phyloP scores from a whole-genome alignment of 2,329 filamentous ascomycete species.

The Coniochaeta prunicola region DNA sequence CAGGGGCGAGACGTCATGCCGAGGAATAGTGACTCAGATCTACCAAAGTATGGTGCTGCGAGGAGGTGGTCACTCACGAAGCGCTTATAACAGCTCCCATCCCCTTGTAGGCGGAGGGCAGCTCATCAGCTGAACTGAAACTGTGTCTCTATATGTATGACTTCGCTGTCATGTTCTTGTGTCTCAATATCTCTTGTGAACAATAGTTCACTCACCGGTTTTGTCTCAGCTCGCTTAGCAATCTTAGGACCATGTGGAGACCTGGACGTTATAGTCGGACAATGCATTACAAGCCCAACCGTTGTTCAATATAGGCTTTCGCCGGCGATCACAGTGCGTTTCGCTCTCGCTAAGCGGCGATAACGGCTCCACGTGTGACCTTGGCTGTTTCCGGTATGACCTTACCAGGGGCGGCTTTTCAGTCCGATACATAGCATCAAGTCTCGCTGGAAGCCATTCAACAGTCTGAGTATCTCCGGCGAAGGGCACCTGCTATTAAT shows the following conservation, averaged over 20 bases:
- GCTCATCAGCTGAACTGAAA: neutral
- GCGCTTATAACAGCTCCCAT: neutral
- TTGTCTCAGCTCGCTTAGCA: neutral
- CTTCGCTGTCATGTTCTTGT: neutral
- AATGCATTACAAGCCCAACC: neutral
- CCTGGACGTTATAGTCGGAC: too few species aligned
- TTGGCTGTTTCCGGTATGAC: neutral
- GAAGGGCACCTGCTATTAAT: too few species aligned
- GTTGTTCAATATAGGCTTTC: neutral
- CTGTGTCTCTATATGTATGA: neutral
- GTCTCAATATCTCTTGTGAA: neutral
- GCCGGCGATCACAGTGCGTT: neutral
- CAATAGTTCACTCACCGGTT: neutral
- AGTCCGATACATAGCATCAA: neutral
- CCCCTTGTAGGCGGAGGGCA: neutral
- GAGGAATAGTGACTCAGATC: neutral
- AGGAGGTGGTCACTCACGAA: neutral
- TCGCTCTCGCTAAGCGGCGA: neutral
- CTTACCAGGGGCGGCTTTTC: neutral
- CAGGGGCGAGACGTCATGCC: neutral
- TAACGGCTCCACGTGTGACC: neutral
- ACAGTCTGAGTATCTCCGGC: neutral
- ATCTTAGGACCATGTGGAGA: too few species aligned
- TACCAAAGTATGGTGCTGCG: neutral
- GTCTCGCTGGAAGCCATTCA: neutral